Evolutionary conservation across 1,284 basidiomycete genomes (phyloP).

Genomic region (Microstroma glucosiphilum): DNA sequence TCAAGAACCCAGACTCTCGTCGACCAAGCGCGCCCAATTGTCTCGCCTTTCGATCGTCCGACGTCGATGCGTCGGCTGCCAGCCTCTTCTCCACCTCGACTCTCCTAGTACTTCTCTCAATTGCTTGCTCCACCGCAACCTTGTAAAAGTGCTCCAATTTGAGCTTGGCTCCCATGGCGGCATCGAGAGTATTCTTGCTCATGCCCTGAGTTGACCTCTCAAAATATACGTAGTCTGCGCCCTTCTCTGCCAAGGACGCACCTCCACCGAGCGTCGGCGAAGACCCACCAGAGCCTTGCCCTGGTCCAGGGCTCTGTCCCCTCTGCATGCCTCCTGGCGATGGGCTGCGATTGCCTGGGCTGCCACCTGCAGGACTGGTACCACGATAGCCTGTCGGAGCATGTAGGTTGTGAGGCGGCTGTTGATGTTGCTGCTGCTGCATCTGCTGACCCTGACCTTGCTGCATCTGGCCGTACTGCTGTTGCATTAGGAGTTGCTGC

Average conservation of each 20-base stretch:
- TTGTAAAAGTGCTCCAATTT: conserved; percentile 98
- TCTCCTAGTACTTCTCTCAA: conserved; percentile 78
- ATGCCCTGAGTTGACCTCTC: conserved; percentile 77
- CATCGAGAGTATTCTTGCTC: conserved; percentile 79
- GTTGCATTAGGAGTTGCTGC: conserved; percentile 13
- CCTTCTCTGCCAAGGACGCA: conserved; percentile 48
- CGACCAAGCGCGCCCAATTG: conserved; percentile 85
- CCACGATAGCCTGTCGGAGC: conserved; percentile 17
- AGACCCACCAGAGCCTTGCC: conserved; percentile 7
- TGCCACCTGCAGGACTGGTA: conserved; percentile 6
- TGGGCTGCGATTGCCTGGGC: conserved; percentile 9
- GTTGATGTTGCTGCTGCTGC: conserved; percentile 21
- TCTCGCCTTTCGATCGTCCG: conserved; percentile 77
- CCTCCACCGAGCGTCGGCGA: not conserved
- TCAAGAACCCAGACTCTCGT: conserved; percentile 71
- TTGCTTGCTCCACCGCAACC: conserved; percentile 82
- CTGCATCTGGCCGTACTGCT: conserved; percentile 16
- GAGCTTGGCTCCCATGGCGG: conserved; percentile 89
- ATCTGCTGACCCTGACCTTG: conserved; percentile 22
- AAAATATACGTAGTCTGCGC: conserved; percentile 84
- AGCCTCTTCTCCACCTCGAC: conserved; percentile 87
- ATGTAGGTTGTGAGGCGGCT: conserved; percentile 18
- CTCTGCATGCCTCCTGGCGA: conserved; percentile 9
- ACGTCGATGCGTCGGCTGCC: conserved; percentile 33
- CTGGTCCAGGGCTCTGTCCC: conserved; percentile 13